Base-by-base conservation (phyloP, 1,284 basidiomycete species). In the Heterobasidion irregulare region DNA sequence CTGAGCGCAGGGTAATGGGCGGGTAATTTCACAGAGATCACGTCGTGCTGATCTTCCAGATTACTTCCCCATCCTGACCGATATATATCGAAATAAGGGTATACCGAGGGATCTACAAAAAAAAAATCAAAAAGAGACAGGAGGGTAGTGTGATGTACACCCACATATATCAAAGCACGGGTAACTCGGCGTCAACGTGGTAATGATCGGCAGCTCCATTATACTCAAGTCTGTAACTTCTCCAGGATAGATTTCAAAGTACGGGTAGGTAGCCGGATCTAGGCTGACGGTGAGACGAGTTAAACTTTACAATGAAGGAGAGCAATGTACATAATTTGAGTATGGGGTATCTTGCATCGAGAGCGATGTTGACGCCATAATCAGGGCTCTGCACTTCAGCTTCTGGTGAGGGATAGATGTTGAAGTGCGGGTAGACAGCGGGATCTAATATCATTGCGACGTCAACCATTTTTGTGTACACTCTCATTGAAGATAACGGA, bases 21-120 rank as follows among this genome's bases (percentile, higher is more conserved):
- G 18, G 59, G 53, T 9, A 60, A 32, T 32, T 47, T 49, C 10
- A 61, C 47, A 2, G 54, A 41, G n/a, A 57, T 44, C 8, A 49
- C 15, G 5, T 8, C 26, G 19, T 26, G 44, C 18, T 36, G 12
- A 48, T 19, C 16, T 19, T 47, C 50, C 26, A 45, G 8, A 35
- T 45, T 43, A 12, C 16, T 41, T 16, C 41, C n/a, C 26, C 16
- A 43, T n/a, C 48, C 43, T 44, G 55, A 34, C 19, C 66, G 68
- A 56, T 70, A 71, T 19, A 69, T 56, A 48, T 68, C 58, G 50
- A 70, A 64, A 52, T 61, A 55, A 7, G 69, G 68, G 55, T 68
- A 68, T 18, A 68, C 64, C 9, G 46, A 10, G 18, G 46, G 46
- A 47, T 47, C 46, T 47, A 16, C 16, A 13, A 47, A 13, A 47